phyloP scores from a whole-genome alignment of 306 rosid genomes.

The Gleditsia sinensis region DNA sequence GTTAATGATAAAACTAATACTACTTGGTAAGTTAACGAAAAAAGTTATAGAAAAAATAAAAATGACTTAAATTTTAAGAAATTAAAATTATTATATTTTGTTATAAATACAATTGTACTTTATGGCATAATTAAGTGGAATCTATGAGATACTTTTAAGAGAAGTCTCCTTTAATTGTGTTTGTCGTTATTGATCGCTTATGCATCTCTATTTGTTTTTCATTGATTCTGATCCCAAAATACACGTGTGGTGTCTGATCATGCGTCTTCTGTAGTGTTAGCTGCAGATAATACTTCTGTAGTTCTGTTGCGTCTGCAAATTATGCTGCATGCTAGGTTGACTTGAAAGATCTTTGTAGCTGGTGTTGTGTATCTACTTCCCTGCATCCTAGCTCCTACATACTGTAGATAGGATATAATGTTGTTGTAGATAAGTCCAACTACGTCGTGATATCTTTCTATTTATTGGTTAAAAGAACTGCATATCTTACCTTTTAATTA shows the following conservation, averaged over 20 bases:
- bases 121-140: not conserved
- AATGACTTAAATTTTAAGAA: not conserved
- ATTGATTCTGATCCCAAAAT: not conserved
- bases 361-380: not conserved
- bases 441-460: not conserved
- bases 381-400: not conserved
- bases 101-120: not conserved
- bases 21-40: too few species aligned
- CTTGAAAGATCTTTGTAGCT: not conserved
- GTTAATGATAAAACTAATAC: too few species aligned
- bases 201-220: too few species aligned
- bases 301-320: too few species aligned
- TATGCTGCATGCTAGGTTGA: not conserved
- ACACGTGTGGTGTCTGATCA: constrained; percentile 22
- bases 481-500: constrained; percentile 13
- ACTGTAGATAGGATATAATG: not conserved
- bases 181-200: not conserved
- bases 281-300: too few species aligned
- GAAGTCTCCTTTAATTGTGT: not conserved
- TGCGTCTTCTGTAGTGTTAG: not conserved
- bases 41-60: not conserved
- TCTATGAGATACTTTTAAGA: not conserved
- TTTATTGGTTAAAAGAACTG: constrained; percentile 5
- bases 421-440: constrained; percentile 11
- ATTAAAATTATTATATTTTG: too few species aligned